Evolutionary conservation across 805 yeast species (phyloP), one percentile per base, ranked within the genome.

Genomic region (Metschnikowia kofuensis): DNA sequence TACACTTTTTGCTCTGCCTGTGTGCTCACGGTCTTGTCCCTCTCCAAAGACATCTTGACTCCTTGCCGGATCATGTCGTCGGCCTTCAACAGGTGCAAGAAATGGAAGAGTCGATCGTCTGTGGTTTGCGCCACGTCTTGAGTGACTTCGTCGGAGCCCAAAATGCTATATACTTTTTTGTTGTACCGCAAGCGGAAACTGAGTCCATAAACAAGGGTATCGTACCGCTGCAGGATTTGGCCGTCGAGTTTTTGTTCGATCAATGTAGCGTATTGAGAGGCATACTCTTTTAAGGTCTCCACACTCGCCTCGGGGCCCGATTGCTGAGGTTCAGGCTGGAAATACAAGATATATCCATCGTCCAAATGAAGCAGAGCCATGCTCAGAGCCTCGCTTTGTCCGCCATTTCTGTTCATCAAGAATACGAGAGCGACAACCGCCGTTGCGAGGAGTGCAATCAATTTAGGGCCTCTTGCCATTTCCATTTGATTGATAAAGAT

Each of bases 41-140:
- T 42, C 46, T 53, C 57, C 43, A 55, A 39, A 10, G 47, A 15
- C 40, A 55, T 31, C n/a, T 38, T 36, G 12, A 53, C 44, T n/a
- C 54, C 52, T 31, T 34, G 38, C 16, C 26, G 31, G 14, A 36
- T 16, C 50, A 55, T 16, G 7, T 44, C 52, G 8, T 30, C 39
- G 2, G 43, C 53, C 28, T 38, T 44, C n/a, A 45, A 38, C 29
- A 29, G 38, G 40, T 42, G 40, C 16, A 55, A 45, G 16, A 32
- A 45, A 32, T 47, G 30, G 14, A 27, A 44, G 10, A 55, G 45
- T 4, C 48, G 45, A 15, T 42, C 40, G 13, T 45, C 14, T 14
- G 47, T 45, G 29, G 48, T 37, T 14, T 48, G 34, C 26, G 38
- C 40, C 13, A 27, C 48, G 15, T 49, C 44, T 13, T 12, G 35